Conservation (phyloP, 768 basidiomycete species). For the Flagelloscypha sp. region DNA sequence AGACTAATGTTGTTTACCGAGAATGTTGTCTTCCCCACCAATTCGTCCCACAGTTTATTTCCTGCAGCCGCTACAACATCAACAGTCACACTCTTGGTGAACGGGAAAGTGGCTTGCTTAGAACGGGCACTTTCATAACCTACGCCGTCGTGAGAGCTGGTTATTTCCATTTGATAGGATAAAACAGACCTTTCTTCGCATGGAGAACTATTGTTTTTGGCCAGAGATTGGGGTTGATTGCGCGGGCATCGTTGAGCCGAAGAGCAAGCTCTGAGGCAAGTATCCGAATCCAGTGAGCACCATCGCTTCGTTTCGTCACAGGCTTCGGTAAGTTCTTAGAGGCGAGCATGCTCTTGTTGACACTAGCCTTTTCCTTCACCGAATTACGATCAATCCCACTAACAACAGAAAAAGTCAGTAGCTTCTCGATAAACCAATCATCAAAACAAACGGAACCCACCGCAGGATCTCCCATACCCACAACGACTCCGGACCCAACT, state of each 20-base stretch:
- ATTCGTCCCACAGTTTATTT: slow-evolving; percentile 80
- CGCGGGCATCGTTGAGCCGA: slow-evolving; percentile 75
- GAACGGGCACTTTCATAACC: slow-evolving; percentile 64
- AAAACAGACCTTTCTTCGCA: slow-evolving; percentile 52
- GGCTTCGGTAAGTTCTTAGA: slow-evolving; percentile 88
- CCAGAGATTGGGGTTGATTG: slow-evolving; percentile 69
- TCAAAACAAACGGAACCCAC: slow-evolving; percentile 29
- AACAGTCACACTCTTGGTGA: slow-evolving; percentile 61
- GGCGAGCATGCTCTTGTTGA: slow-evolving; percentile 90
- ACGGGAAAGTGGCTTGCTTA: slow-evolving; percentile 85
- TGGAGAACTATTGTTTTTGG: slow-evolving; percentile 86
- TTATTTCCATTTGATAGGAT: background rate
- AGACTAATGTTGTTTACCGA: slow-evolving; percentile 69
- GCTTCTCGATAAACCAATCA: background rate
- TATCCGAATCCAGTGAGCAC: slow-evolving; percentile 85
- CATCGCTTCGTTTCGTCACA: slow-evolving; percentile 65
- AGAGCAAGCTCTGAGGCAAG: slow-evolving; percentile 86
- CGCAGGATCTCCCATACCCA: slow-evolving; percentile 92
- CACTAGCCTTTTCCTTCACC: slow-evolving; percentile 80
- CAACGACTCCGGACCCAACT: slow-evolving; percentile 73
- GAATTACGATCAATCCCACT: slow-evolving; percentile 71
- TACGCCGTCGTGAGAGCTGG: slow-evolving; percentile 18
- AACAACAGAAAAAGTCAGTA: slow-evolving; percentile 4
- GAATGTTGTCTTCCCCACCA: slow-evolving; percentile 54
- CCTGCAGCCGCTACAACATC: slow-evolving; percentile 71